Evolutionary conservation across 306 rosid genomes (phyloP).

Genomic region (Trichosanthes truncata): DNA sequence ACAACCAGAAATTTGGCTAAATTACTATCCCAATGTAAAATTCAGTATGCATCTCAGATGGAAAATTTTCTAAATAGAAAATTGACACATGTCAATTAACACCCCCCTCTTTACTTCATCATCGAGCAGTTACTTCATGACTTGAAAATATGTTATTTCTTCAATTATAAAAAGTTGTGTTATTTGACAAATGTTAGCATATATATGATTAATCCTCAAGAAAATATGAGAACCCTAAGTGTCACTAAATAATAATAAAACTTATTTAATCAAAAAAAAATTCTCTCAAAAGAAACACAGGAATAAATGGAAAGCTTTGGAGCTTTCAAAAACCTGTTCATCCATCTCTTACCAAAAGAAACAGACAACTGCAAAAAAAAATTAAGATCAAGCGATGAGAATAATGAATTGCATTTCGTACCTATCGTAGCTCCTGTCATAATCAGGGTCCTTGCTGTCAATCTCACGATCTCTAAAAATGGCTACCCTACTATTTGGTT

Average conservation of each 20-base stretch:
- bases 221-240: background rate
- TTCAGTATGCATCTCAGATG: background rate
- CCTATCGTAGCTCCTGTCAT: slow-evolving; percentile 89
- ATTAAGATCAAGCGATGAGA: background rate
- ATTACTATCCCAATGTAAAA: background rate
- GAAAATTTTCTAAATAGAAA: background rate
- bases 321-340: background rate
- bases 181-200: background rate
- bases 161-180: background rate
- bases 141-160: background rate
- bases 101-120: background rate
- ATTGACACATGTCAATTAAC: background rate
- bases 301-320: background rate
- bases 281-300: background rate
- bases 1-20: background rate
- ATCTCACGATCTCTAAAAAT: slow-evolving; percentile 87
- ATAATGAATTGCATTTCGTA: slow-evolving; percentile 10
- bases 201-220: background rate
- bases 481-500: slow-evolving; percentile 76
- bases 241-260: background rate
- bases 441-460: slow-evolving; percentile 96
- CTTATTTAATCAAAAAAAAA: too few relatives aligned
- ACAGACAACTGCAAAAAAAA: background rate
- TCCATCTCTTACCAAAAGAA: background rate
- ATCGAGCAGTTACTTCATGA: background rate